Evolutionary conservation across 2,329 filamentous ascomycete genomes (phyloP).

Genomic region (Mariannaea sp.): DNA sequence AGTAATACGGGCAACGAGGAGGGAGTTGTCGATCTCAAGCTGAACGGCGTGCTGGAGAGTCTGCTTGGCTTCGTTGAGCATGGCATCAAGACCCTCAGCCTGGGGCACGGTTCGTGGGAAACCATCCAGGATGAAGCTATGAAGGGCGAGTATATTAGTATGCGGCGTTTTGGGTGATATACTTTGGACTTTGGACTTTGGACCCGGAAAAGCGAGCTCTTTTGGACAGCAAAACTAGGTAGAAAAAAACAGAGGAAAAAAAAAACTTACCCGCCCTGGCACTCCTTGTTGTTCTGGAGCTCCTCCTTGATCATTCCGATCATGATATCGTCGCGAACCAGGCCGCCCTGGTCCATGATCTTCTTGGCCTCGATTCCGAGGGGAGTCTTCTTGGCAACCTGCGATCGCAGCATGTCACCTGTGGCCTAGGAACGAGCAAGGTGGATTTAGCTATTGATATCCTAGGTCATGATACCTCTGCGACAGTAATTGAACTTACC

Average conservation of each 20-base stretch:
- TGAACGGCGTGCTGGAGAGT: slow-evolving; percentile 94
- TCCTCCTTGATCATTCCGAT: slow-evolving; percentile 99
- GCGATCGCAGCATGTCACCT: slow-evolving; percentile 97
- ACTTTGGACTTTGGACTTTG: no score
- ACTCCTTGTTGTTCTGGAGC: slow-evolving; percentile 91
- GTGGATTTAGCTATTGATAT: slow-evolving; percentile 22
- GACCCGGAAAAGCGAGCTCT: slow-evolving; percentile 8
- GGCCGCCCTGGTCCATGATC: slow-evolving; percentile 98
- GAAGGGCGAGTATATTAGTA: slow-evolving; percentile 28
- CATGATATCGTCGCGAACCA: slow-evolving; percentile 99
- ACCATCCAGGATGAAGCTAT: slow-evolving; percentile 96
- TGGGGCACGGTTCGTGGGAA: slow-evolving; percentile 97
- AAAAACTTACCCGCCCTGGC: slow-evolving; percentile 82
- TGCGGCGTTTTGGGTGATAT: slow-evolving; percentile 16
- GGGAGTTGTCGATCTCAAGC: slow-evolving; percentile 92
- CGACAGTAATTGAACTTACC: slow-evolving; percentile 59
- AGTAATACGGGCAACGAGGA: slow-evolving; percentile 94
- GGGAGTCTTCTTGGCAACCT: slow-evolving; percentile 95
- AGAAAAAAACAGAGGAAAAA: slow-evolving; percentile 13
- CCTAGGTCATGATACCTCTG: background rate
- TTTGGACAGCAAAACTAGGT: background rate
- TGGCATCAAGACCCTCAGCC: slow-evolving; percentile 90
- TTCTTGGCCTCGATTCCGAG: slow-evolving; percentile 98
- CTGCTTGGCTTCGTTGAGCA: slow-evolving; percentile 80
- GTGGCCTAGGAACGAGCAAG: slow-evolving; percentile 69